phyloP scores from a whole-genome alignment of 2,329 filamentous ascomycete species.

The Didymella glomerata region DNA sequence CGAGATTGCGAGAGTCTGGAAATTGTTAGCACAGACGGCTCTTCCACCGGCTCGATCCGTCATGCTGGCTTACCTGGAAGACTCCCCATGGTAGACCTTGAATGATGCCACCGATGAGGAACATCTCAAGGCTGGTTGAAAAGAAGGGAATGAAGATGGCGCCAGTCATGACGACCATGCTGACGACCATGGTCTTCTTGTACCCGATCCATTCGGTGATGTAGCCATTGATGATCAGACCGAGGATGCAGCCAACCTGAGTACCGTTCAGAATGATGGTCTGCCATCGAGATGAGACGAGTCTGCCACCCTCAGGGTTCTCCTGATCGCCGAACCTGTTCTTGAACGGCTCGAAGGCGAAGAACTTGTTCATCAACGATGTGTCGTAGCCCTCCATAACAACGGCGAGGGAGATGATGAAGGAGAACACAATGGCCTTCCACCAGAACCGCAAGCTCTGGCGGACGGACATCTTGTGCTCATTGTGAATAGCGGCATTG shows the following conservation, averaged over 20 bases:
- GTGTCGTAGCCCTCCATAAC: constrained; percentile 90
- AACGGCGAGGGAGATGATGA: constrained; percentile 85
- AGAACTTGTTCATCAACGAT: constrained; percentile 80
- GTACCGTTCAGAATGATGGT: constrained; percentile 55
- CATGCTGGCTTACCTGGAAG: constrained; percentile 35
- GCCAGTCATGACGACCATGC: constrained; percentile 35
- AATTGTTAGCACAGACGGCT: neutral
- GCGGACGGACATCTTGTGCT: constrained; percentile 62
- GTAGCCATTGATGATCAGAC: constrained; percentile 55
- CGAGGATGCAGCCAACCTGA: constrained; percentile 53
- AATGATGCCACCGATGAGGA: constrained; percentile 65
- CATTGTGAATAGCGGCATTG: constrained; percentile 49
- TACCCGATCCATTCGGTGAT: constrained; percentile 54
- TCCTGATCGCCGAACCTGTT: constrained; percentile 50
- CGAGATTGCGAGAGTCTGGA: constrained; percentile 37
- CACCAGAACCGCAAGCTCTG: constrained; percentile 82
- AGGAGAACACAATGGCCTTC: constrained; percentile 81
- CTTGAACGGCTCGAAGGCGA: constrained; percentile 56
- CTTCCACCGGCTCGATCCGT: neutral
- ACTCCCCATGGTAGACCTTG: constrained; percentile 55
- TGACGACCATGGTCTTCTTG: constrained; percentile 39
- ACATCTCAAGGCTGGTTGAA: constrained; percentile 58
- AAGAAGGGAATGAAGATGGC: constrained; percentile 43
- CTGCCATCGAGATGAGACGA: constrained; percentile 55
- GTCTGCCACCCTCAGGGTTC: constrained; percentile 44